phyloP scores from a whole-genome alignment of 164 flowering plant species.

The Kingdonia uniflora region DNA sequence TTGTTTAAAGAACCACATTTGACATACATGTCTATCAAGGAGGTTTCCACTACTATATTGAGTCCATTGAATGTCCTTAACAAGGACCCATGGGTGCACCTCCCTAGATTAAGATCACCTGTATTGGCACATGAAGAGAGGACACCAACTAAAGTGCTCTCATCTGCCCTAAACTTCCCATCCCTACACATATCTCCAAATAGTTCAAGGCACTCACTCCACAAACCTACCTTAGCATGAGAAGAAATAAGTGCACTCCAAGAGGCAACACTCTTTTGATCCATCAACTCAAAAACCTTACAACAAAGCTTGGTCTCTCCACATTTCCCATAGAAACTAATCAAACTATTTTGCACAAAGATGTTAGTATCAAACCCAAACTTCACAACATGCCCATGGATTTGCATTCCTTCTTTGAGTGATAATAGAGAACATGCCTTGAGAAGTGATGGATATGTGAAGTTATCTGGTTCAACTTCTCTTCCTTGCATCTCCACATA shows the following conservation, averaged over 20 bases:
- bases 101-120: constrained; percentile 56
- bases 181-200: constrained; percentile 41
- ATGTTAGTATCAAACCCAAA: constrained; percentile 47
- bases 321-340: constrained; percentile 73
- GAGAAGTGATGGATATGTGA: constrained; percentile 57
- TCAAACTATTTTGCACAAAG: constrained; percentile 76
- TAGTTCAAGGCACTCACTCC: constrained; percentile 47
- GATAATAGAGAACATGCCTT: constrained; percentile 51
- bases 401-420: constrained; percentile 42
- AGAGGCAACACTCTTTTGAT: constrained; percentile 44
- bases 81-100: constrained; percentile 43
- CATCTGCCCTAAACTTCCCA: constrained; percentile 55
- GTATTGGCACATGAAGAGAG: constrained; percentile 65
- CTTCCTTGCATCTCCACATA: constrained; percentile 49
- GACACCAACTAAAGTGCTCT: constrained; percentile 58
- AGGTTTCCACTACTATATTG: constrained; percentile 54
- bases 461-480: constrained; percentile 46
- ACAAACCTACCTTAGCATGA: constrained; percentile 44
- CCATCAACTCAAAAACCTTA: constrained; percentile 46
- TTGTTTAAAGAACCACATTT: constrained; percentile 61
- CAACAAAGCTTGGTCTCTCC: constrained; percentile 29
- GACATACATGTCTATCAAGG: constrained; percentile 68
- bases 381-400: constrained; percentile 64
- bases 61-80: constrained; percentile 43
- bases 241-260: constrained; percentile 85